Conservation (phyloP, 2,329 filamentous ascomycete species). For the Lecanicillium sp. region DNA sequence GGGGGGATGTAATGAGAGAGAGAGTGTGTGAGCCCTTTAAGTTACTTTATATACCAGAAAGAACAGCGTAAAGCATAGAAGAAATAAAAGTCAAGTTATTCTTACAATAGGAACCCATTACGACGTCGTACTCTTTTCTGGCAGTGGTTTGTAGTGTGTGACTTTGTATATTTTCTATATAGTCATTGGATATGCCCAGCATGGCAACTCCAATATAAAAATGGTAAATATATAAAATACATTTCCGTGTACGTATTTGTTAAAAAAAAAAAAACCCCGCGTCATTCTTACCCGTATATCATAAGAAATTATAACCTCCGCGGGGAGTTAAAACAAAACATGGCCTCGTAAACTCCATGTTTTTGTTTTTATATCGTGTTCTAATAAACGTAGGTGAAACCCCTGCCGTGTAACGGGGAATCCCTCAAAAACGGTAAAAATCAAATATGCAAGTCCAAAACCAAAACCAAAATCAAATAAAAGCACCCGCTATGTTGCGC, state of each 20-base stretch:
- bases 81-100: not conserved
- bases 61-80: too few species aligned
- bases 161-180: too few species aligned
- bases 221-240: not conserved
- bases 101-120: too few species aligned
- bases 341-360: too few species aligned
- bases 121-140: not conserved
- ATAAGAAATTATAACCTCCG: too few species aligned
- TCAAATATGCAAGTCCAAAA: not conserved
- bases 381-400: too few species aligned
- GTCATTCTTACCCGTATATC: conserved; percentile 1
- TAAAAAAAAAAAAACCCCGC: not conserved
- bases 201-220: too few species aligned
- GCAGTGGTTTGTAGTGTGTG: too few species aligned
- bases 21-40: not conserved
- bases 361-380: too few species aligned
- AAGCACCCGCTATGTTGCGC: not conserved
- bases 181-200: too few species aligned
- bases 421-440: conserved; percentile 1
- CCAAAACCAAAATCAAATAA: not conserved
- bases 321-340: too few species aligned
- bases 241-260: conserved; percentile 1
- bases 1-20: conserved; percentile 11
- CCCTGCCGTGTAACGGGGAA: too few species aligned
- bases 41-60: not conserved